Base-by-base conservation (phyloP, 805 yeast genomes). In the Suhomyces prunicola region DNA sequence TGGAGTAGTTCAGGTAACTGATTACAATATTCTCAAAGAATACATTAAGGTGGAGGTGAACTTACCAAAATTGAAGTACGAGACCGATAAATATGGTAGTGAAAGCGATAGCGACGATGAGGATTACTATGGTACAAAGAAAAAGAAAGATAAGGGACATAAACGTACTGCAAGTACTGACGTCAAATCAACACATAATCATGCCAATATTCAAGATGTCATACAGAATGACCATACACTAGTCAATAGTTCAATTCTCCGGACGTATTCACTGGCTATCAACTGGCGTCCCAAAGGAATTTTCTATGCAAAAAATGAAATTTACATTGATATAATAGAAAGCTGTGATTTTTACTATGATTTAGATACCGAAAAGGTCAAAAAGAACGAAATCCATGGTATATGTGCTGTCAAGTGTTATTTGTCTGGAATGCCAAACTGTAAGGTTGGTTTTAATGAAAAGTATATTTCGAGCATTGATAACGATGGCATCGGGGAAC, bases 1-100 rank as follows among this genome's bases (percentile, higher is more conserved):
- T 68, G 97, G 97, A 7, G 71, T 87, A n/a, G 84, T 90, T 1
- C 97, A 91, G 69, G 75, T 87, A 50, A 88, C 97, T 0, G 96
- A 91, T 62, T 81, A 84, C 49, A 87, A 86, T 57, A 80, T 91
- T 10, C 75, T 91, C 51, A 84, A 83, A 61, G 96, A 90, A 64
- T 91, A 87, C 63, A 85, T 87, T 57, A 85, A 88, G 54, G 76
- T 85, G 48, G 81, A 82, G 47, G 66, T 69, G 24, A 69, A 69
- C 55, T 44, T 58, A 31, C 68, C 72, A 3, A 58, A 54, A 44
- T 10, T 56, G 6, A 39, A 50, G 33, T 45, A 48, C 4, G 60
- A 53, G n/a, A 54, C 59, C n/a, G 29, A 27, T n/a, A 40, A 41
- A 2, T 48, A 39, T 13, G 19, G 17, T 9, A 23, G 39, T 10